These are phyloP conservation scores for Mimosa pudica DNA, from an alignment of 306 rosid genomes.

Conservation along the genomic window DNA sequence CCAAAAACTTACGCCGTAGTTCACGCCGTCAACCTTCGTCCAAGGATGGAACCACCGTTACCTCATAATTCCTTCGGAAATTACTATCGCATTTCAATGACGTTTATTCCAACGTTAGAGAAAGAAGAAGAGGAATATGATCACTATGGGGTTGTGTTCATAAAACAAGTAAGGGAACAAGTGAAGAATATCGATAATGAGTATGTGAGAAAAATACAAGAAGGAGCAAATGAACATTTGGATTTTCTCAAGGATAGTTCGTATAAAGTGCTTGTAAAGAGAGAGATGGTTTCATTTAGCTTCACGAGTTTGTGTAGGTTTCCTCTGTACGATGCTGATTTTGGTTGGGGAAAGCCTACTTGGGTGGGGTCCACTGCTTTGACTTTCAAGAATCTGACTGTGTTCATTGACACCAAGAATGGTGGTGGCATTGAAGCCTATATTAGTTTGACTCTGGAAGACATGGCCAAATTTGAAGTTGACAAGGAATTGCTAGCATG, in stretches of 20 bases:
- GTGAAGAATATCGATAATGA: slow-evolving; percentile 40
- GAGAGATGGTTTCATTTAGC: slow-evolving; percentile 38
- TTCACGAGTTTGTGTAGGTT: slow-evolving; percentile 53
- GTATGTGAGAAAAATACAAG: slow-evolving; percentile 32
- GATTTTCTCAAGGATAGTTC: slow-evolving; percentile 30
- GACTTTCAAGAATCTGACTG: slow-evolving; percentile 48
- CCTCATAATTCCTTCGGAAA: slow-evolving; percentile 47
- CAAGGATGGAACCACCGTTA: slow-evolving; percentile 49
- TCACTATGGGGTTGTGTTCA: not conserved
- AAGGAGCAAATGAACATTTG: slow-evolving; percentile 22
- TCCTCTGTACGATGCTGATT: slow-evolving; percentile 60
- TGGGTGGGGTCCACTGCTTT: slow-evolving; percentile 52
- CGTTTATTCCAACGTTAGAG: slow-evolving; percentile 15
- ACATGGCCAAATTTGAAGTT: slow-evolving; percentile 52
- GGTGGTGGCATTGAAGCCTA: slow-evolving; percentile 58
- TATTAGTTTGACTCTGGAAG: slow-evolving; percentile 46
- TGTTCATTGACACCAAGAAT: slow-evolving; percentile 48
- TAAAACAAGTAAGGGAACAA: slow-evolving; percentile 40
- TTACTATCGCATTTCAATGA: slow-evolving; percentile 33
- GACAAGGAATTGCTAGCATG: slow-evolving; percentile 41
- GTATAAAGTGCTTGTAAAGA: slow-evolving; percentile 31
- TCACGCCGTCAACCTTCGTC: slow-evolving; percentile 59
- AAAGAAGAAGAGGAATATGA: slow-evolving; percentile 7
- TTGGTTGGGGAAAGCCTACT: slow-evolving; percentile 63
- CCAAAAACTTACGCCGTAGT: slow-evolving; percentile 27